Evolutionary conservation across 2,329 filamentous ascomycete species (phyloP), one percentile per base, ranked within the genome.

Genomic region (Aspergillus clavatus): DNA sequence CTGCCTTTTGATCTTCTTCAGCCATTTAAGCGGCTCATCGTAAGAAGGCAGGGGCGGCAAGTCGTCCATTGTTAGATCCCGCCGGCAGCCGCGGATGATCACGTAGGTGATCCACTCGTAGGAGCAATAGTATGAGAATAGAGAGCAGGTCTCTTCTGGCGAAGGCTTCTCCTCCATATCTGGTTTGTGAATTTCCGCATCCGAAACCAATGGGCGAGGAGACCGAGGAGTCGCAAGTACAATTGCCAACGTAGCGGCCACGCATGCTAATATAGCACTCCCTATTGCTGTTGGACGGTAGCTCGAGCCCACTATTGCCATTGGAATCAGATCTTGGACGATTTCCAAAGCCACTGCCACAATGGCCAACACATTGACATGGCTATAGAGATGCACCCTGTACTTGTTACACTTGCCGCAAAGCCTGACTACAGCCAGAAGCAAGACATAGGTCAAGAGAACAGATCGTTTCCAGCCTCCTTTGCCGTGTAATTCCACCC

Each of bases 41-140:
- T 63, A 65, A 2, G 56, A 52, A 1, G 63, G 63, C 5, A 66
- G 40, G 4, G 51, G 52, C 5, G 62, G 63, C n/a, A 66, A 53
- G 43, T 66, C 62, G 18, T 62, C 61, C 45, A 65, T 56, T 7
- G 42, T 54, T n/a, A 66, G 40, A 40, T 64, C 58, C 6, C 53
- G 50, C 14, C 47, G 54, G 31, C 53, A 61, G 12, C 62, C 62
- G 8, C 54, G 57, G 26, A 61, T 27, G 7, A 65, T 62, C 16
- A 65, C 45, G 24, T 59, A 55, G 3, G 61, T 65, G 19, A 66
- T 50, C 63, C 63, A 67, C 31, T 55, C 62, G 40, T 66, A 67
- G 2, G 61, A 62, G 35, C 61, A 51, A 40, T 62, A 66, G 38
- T 57, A 62, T 5, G 61, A 63, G n/a, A 63, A 57, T 31, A 56